Evolutionary conservation across 1,284 basidiomycete genomes (phyloP), one percentile per base, ranked within the genome.

Genomic region (Microbotryum lychnidis-dioicae): DNA sequence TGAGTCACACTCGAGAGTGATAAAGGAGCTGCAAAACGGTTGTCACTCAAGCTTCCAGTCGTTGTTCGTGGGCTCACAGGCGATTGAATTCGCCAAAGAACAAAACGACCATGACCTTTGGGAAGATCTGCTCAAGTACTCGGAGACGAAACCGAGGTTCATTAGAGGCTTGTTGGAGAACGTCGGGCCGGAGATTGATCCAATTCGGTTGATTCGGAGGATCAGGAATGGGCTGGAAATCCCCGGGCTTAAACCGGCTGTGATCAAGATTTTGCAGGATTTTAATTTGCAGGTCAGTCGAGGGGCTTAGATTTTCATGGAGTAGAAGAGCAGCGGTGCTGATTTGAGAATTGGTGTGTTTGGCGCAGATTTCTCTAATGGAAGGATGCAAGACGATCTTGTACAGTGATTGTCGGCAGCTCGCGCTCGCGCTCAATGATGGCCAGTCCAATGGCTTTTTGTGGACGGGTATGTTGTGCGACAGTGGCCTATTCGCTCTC

Each of bases 201-300:
- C 96, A 1, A 87, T 98, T 56, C 84, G 91, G 0, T 81, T 98
- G 50, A 96, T 99, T 58, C 82, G 91, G 8, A 82, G 93, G 16
- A 97, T 99, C 77, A 87, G 88, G 77, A 90, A 97, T 69, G 94
- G 96, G 0, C 80, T 98, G 9, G 90, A 96, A 75, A 97, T 99
- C 48, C 91, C 91, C 0, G 94, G 93, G 0, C 80, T 99, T 60
- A 93, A 96, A 74, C 84, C 87, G 57, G 91, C 93, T 0, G 77
- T 98, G 33, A 92, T 97, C 78, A 97, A 96, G 80, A 97, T 98
- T 60, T 76, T 99, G 56, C 91, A 93, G 65, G 92, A 97, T 71
- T 97, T 94, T 73, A 91, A 96, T 70, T 77, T 97, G 5, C 82
- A 83, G 72, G 77, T 79, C 18, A 48, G 75, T 61, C 21, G 12